Evolutionary conservation across 2,329 filamentous ascomycete species (phyloP).

Genomic region (Nemania sp.): DNA sequence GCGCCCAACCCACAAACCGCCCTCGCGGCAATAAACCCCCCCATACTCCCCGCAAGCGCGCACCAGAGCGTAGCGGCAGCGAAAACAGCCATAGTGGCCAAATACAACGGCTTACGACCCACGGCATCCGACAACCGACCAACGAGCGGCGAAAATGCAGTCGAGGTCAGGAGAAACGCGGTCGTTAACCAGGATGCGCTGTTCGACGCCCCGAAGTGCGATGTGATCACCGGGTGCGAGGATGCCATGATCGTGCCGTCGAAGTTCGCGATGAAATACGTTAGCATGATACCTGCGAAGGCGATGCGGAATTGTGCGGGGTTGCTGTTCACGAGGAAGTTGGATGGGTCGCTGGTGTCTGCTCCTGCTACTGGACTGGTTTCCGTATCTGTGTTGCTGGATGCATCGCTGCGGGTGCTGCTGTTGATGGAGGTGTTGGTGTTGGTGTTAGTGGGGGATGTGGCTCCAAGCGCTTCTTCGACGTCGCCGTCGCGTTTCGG

Average conservation of each 20-base stretch:
- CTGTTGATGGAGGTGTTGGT: neutral
- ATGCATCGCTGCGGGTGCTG: neutral
- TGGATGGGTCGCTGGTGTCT: neutral
- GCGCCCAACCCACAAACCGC: constrained; percentile 74
- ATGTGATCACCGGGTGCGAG: constrained; percentile 79
- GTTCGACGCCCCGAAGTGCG: constrained; percentile 76
- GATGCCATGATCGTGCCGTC: constrained; percentile 83
- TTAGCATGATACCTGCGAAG: constrained; percentile 61
- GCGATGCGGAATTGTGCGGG: constrained; percentile 63
- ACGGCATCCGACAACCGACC: constrained; percentile 75
- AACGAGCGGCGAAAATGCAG: constrained; percentile 74
- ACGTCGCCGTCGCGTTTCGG: neutral
- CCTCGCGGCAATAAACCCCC: constrained; percentile 70
- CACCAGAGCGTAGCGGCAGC: constrained; percentile 69
- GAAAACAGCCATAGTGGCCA: constrained; percentile 66
- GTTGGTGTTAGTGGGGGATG: neutral
- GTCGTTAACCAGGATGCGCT: constrained; percentile 83
- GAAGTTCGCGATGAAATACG: constrained; percentile 65
- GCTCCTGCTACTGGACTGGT: too few relatives aligned
- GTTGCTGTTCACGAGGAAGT: constrained; percentile 52
- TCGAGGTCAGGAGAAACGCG: constrained; percentile 75
- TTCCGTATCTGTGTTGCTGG: too few relatives aligned
- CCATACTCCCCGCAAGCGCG: constrained; percentile 66
- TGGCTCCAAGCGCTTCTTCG: neutral
- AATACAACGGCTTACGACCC: constrained; percentile 68